Percentiles rank a stretch among this genome's conserved stretches.
Conservation (phyloP, 75 land plant species). For the Chamaecyparis obtusa region DNA sequence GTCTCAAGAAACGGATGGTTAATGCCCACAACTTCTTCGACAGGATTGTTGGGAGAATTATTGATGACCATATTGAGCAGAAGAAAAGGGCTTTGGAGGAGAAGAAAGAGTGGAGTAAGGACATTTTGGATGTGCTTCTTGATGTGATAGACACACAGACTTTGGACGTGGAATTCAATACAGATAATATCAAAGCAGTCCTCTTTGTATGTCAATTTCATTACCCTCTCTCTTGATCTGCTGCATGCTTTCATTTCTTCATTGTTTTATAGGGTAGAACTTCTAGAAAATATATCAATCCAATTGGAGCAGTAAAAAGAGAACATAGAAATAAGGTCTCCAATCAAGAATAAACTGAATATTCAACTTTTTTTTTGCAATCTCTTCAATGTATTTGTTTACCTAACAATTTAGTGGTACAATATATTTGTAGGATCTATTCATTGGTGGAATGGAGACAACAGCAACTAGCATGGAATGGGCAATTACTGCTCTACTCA, state of each 20-base stretch:
- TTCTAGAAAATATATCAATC: too few species aligned
- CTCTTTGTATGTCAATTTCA: background rate
- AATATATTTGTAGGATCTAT: background rate
- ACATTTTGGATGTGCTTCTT: conserved; percentile 63
- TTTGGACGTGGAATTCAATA: background rate
- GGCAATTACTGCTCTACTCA: conserved; percentile 14
- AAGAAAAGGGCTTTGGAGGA: background rate
- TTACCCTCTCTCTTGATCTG: too few species aligned
- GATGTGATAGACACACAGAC: background rate
- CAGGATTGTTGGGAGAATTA: conserved; percentile 40
- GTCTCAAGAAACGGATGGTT: conserved; percentile 27
- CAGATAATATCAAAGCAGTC: background rate
- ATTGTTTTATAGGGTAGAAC: too few species aligned
- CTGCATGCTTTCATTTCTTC: too few species aligned
- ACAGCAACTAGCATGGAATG: background rate
- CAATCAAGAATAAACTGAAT: too few species aligned
- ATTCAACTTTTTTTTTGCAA: too few species aligned
- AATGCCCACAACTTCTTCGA: conserved; percentile 31
- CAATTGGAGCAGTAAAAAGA: too few species aligned
- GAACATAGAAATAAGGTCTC: too few species aligned
- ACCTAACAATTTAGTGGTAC: too few species aligned
- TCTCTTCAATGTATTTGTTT: too few species aligned
- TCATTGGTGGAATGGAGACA: conserved; percentile 5
- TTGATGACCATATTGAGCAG: conserved; percentile 42
- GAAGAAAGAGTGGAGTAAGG: conserved; percentile 13